Evolutionary conservation across 2,329 filamentous ascomycete genomes (phyloP).

Genomic region (Pezicula rhizophila): DNA sequence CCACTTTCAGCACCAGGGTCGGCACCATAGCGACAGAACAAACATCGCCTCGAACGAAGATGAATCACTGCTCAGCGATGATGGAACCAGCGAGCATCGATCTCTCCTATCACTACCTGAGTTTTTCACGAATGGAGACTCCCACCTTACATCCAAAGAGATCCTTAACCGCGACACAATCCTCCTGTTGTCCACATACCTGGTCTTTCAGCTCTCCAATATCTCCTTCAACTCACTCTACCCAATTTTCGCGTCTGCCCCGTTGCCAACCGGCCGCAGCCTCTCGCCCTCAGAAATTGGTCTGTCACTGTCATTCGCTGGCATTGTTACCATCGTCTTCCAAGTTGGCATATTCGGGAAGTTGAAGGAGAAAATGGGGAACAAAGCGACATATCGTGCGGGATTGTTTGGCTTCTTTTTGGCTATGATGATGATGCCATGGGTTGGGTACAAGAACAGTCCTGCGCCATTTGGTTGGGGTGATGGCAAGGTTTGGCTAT

Average conservation of each 20-base stretch:
- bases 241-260: slow-evolving; percentile 79
- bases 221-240: slow-evolving; percentile 94
- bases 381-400: slow-evolving; percentile 75
- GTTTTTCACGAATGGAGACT: slow-evolving; percentile 37
- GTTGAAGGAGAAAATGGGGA: slow-evolving; percentile 73
- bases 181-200: slow-evolving; percentile 74
- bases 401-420: slow-evolving; percentile 75
- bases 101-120: slow-evolving; percentile 24
- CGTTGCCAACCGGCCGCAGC: slow-evolving; percentile 68
- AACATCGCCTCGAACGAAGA: slow-evolving; percentile 37
- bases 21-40: slow-evolving; percentile 25
- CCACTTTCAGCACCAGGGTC: slow-evolving; percentile 24
- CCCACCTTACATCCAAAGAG: slow-evolving; percentile 46
- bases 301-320: slow-evolving; percentile 76
- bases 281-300: slow-evolving; percentile 78
- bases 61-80: slow-evolving; percentile 15
- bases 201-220: slow-evolving; percentile 90
- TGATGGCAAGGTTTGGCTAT: slow-evolving; percentile 64
- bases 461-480: slow-evolving; percentile 50
- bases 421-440: slow-evolving; percentile 83
- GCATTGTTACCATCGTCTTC: slow-evolving; percentile 80
- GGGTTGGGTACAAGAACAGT: slow-evolving; percentile 70
- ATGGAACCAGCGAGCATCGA: slow-evolving; percentile 20
- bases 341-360: slow-evolving; percentile 80
- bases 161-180: slow-evolving; percentile 77